Evolutionary conservation across 306 rosid genomes (phyloP).

Genomic region (Vachellia pachyceras): DNA sequence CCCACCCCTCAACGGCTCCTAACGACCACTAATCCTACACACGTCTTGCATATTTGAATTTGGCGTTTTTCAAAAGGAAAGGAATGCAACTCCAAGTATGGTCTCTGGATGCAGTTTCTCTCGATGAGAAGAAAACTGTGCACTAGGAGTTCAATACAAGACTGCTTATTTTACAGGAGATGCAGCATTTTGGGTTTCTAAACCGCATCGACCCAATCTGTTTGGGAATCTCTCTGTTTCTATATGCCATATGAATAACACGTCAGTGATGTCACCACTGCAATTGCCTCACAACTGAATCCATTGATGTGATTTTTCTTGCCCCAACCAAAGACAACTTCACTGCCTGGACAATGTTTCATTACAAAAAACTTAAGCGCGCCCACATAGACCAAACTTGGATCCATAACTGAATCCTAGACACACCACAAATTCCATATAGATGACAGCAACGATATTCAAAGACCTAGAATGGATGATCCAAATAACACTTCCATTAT

Average conservation of each 20-base stretch:
- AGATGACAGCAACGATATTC: not conserved
- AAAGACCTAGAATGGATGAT: not conserved
- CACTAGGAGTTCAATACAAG: not conserved
- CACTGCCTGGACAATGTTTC: not conserved
- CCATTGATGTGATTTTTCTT: not conserved
- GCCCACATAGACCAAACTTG: not conserved
- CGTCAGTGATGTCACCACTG: not conserved
- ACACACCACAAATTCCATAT: conserved; percentile 5
- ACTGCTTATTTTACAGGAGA: not conserved
- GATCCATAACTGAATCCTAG: not conserved
- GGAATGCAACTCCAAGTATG: not conserved
- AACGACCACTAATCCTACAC: not conserved
- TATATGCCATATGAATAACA: not conserved
- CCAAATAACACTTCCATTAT: not conserved
- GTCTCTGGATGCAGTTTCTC: too few species aligned
- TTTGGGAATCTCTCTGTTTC: not conserved
- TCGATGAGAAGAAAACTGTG: not conserved
- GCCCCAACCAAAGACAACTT: not conserved
- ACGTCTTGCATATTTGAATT: not conserved
- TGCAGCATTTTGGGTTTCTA: not conserved
- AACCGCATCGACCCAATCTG: not conserved
- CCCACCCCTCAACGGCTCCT: not conserved
- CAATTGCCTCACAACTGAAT: not conserved
- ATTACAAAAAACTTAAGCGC: not conserved
- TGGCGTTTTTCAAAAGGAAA: not conserved